These are phyloP conservation scores for Erysimum cheiranthoides DNA, from an alignment of 345 rosid species.

Conservation along the genomic window DNA sequence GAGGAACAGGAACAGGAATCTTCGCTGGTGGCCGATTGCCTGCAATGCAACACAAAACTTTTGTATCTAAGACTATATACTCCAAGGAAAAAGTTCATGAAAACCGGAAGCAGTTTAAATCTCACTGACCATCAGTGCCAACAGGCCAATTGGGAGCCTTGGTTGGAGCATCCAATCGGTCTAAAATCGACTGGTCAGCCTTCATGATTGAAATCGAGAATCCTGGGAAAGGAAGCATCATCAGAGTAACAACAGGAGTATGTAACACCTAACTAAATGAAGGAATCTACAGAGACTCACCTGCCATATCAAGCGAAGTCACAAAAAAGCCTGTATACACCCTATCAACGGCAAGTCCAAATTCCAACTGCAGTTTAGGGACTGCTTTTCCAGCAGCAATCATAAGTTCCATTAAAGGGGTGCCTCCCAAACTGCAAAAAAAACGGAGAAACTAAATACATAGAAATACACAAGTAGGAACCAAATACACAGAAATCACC, in stretches of 20 bases:
- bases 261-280: conserved; percentile 17
- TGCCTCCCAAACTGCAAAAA: conserved; percentile 79
- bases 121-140: conserved; percentile 78
- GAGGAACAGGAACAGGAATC: conserved; percentile 85
- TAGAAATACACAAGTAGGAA: background rate
- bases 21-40: conserved; percentile 90
- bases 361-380: conserved; percentile 88
- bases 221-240: conserved; percentile 53
- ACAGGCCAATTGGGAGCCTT: conserved; percentile 96
- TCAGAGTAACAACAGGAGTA: conserved; percentile 29
- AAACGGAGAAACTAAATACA: conserved; percentile 1
- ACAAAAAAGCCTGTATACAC: conserved; percentile 95
- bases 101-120: conserved; percentile 7
- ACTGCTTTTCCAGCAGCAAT: conserved; percentile 93
- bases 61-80: conserved; percentile 5
- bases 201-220: conserved; percentile 95
- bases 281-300: conserved; percentile 51
- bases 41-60: conserved; percentile 41
- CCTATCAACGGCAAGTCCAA: conserved; percentile 97
- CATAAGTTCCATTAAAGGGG: conserved; percentile 95
- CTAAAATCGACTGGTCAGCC: conserved; percentile 71
- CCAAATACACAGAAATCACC: conserved; percentile 14
- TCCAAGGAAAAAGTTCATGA: background rate
- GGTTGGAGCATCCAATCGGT: conserved; percentile 87
- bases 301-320: conserved; percentile 99